Base-by-base conservation (phyloP, 2,329 filamentous ascomycete genomes). In the Paracorniculantispora psalliotae region DNA sequence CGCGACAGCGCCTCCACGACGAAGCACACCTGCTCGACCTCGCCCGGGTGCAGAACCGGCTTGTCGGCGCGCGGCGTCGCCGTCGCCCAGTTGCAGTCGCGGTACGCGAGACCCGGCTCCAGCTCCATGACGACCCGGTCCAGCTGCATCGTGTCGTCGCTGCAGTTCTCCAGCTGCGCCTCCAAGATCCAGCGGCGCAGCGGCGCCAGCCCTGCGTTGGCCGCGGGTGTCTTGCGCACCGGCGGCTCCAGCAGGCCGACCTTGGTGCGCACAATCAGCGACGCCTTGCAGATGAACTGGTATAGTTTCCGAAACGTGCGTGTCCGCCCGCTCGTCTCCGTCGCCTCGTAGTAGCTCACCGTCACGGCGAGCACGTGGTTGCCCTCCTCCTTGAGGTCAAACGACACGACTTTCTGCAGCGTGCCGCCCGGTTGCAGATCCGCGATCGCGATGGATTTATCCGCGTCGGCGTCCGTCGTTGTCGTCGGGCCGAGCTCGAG, bases 221-320 rank as follows among this genome's bases (percentile, higher is more conserved):
- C 17, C 4, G 10, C 15, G 6, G 17, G n/a, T 28, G 12, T 50
- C 13, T 3, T 23, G 15, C 4, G 3, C 21, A 10, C 3, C 9
- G 21, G 44, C 19, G 61, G 28, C 25, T 60, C 69, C 59, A 91
- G 69, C 54, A 86, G 81, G 3, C 89, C 90, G 3, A 91, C 84
- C 72, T 97, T 99, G 1, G 93, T 97, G 63, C 93, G 81, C 61
- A 99, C 93, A 63, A 92, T 91, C 65, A 99, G 78, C 61, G 92
- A 89, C 41, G 91, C 86, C 77, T 96, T 93, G 69, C 92, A 94
- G 58, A 96, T 87, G 70, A 99, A 99, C 72, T 97, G 94, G 73
- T 97, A 99, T 61, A 99, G 77, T 76, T 97, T 97, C 64, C 93
- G 81, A 70, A 97, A 97, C 10, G 91, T 96, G 61, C 94, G 81